Evolutionary conservation across 1,284 basidiomycete genomes (phyloP).

Genomic region (Trichosporon inkin): DNA sequence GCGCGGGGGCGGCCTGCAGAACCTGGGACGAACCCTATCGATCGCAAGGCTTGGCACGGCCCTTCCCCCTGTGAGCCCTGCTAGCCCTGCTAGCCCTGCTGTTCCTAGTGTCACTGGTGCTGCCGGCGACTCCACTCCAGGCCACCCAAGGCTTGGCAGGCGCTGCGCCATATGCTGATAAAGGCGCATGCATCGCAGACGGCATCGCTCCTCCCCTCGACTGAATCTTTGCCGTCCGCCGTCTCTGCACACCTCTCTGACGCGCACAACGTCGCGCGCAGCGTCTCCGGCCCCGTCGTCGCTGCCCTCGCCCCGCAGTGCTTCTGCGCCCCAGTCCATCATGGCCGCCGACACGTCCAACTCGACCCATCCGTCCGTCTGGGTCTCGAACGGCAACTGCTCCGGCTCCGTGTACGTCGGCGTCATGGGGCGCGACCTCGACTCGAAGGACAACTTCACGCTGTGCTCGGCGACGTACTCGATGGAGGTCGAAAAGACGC

Average conservation of each 20-base stretch:
- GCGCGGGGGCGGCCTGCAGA: neutral
- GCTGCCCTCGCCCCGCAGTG: neutral
- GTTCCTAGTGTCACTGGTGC: no score
- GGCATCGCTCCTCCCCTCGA: no score
- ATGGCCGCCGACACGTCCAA: neutral
- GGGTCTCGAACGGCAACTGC: conserved; percentile 5
- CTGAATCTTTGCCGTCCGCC: no score
- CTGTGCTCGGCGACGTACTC: conserved; percentile 1
- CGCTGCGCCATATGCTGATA: neutral
- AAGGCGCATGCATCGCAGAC: no score
- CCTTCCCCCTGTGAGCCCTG: neutral
- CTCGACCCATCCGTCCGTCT: neutral
- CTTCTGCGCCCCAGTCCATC: neutral
- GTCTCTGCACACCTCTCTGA: no score
- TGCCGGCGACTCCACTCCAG: neutral
- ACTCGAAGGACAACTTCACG: conserved; percentile 4
- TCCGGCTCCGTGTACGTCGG: neutral
- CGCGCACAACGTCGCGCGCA: no score
- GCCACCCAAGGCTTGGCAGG: conserved; percentile 1
- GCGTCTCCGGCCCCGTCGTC: neutral
- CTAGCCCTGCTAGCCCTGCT: no score
- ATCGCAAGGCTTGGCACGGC: neutral
- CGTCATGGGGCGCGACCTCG: neutral
- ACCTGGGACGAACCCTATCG: neutral
- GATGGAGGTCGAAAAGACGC: neutral